Base-by-base conservation (phyloP, 2,329 filamentous ascomycete species). In the Acrocalymma vagum region DNA sequence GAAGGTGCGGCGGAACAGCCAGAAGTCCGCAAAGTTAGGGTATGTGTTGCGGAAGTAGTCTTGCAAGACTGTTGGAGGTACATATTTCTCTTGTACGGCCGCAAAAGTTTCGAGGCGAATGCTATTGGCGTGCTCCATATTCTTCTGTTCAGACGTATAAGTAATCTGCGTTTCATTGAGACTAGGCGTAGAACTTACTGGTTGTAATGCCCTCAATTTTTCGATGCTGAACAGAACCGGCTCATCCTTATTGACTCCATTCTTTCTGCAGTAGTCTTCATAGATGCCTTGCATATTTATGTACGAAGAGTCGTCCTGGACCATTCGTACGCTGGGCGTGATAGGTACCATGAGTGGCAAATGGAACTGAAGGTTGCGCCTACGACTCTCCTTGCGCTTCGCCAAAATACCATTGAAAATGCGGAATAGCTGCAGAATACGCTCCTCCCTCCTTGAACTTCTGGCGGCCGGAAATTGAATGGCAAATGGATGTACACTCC, bases 1-100 rank as follows among this genome's bases (percentile, higher is more conserved):
- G 74, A 99, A 96, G 54, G 96, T 92, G 44, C 92, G 86, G 44
- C 94, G 88, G 89, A 99, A 99, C 42, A 99, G 82, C 91, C 93
- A 99, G 78, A 97, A 96, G 61, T 96, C 92, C 29, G 88, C 84
- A 70, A 90, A 99, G 50, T 89, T 87, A 20, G 91, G 88, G 73
- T 94, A 97, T 5, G 85, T 88, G 53, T 81, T 78, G 65, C 92
- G 88, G 82, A 96, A 96, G 75, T 93, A 96, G 53, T 95, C 85
- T 38, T 95, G 80, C 15, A 87, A 86, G 45, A 97, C 77, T 3
- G 84, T 90, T 44, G 86, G 85, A 5, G 91, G 88, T 40, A 96
- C 92, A 82, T 87, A 95, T 67, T 92, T 93, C 68, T 95, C 88
- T 71, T 96, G 92, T 53, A 99, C 95, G 2, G 93, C 89, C 28